Conservation (phyloP, 805 yeast species). For the Cyberlindnera nakhonratchasimensis region DNA sequence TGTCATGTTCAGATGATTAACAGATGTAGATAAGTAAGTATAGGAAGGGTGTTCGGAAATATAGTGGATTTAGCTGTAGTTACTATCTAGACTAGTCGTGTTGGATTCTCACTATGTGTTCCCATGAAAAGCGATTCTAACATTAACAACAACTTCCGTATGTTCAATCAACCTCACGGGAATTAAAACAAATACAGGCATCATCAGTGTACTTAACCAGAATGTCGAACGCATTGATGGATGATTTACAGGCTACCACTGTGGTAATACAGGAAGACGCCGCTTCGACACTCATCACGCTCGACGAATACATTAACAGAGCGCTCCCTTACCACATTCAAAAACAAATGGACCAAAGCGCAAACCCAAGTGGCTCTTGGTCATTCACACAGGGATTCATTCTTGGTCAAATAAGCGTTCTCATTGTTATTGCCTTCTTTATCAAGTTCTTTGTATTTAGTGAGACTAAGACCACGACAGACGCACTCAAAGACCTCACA, state of each 20-base stretch:
- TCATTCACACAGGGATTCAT: constrained; percentile 76
- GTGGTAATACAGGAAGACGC: constrained; percentile 24
- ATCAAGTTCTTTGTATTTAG: constrained; percentile 75
- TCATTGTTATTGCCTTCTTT: constrained; percentile 57
- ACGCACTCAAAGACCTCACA: constrained; percentile 26
- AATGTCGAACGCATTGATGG: constrained; percentile 1
- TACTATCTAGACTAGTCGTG: too few species aligned
- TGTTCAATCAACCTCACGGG: too few species aligned
- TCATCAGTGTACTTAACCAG: too few species aligned
- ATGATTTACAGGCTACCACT: constrained; percentile 16
- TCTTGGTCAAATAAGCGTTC: constrained; percentile 70
- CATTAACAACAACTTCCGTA: too few species aligned
- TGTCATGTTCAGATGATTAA: too few species aligned
- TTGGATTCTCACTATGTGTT: too few species aligned
- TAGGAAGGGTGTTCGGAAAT: too few species aligned
- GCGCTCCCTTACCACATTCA: constrained; percentile 36
- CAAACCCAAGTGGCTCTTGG: constrained; percentile 38
- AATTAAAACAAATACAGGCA: too few species aligned
- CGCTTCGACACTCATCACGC: constrained; percentile 29
- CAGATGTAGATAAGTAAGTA: too few species aligned
- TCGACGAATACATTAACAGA: constrained; percentile 36
- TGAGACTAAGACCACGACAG: constrained; percentile 42
- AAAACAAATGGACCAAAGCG: constrained; percentile 27
- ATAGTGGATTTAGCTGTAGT: too few species aligned
- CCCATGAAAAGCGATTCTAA: too few species aligned